A percentile compares a stretch with the other conserved stretches of the same genome.
Conservation (phyloP, 2,329 filamentous ascomycete species). For the Sclerotinia nivalis region DNA sequence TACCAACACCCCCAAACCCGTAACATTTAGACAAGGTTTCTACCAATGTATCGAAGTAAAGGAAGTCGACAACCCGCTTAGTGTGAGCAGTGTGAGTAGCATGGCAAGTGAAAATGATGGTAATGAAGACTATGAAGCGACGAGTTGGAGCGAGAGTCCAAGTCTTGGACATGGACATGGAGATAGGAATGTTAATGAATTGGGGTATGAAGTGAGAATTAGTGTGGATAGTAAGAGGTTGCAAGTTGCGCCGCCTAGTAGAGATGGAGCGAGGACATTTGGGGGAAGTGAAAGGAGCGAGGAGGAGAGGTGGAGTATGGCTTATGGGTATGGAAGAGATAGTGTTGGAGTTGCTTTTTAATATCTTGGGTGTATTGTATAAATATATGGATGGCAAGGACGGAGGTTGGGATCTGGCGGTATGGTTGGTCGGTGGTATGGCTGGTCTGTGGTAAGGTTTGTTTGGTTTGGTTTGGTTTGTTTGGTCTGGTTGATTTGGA, state of each 20-base stretch:
- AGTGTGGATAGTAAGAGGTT: slow-evolving; percentile 14
- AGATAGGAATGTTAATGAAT: not conserved
- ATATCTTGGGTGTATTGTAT: not conserved
- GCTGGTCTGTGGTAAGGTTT: not conserved
- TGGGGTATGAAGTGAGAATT: not conserved
- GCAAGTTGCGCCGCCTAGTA: not conserved
- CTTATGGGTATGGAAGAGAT: slow-evolving; percentile 35
- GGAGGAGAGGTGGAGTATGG: slow-evolving; percentile 38
- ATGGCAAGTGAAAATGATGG: slow-evolving; percentile 8
- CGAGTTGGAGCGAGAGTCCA: slow-evolving; percentile 21
- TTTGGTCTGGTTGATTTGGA: not conserved
- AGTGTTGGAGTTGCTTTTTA: slow-evolving; percentile 53
- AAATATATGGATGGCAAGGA: not conserved
- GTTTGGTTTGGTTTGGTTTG: not conserved
- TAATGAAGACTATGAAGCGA: slow-evolving; percentile 17
- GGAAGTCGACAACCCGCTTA: slow-evolving; percentile 5
- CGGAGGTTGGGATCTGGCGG: not conserved
- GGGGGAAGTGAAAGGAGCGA: slow-evolving; percentile 45
- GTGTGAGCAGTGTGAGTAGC: slow-evolving; percentile 2
- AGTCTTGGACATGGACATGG: slow-evolving; percentile 5
- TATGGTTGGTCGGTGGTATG: not conserved
- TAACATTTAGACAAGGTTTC: slow-evolving; percentile 56
- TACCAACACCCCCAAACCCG: slow-evolving; percentile 56
- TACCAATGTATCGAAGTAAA: slow-evolving; percentile 54
- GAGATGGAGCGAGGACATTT: slow-evolving; percentile 5